These are phyloP conservation scores for Suillus ampliporus DNA, from an alignment of 768 basidiomycete species.

Conservation along the genomic window DNA sequence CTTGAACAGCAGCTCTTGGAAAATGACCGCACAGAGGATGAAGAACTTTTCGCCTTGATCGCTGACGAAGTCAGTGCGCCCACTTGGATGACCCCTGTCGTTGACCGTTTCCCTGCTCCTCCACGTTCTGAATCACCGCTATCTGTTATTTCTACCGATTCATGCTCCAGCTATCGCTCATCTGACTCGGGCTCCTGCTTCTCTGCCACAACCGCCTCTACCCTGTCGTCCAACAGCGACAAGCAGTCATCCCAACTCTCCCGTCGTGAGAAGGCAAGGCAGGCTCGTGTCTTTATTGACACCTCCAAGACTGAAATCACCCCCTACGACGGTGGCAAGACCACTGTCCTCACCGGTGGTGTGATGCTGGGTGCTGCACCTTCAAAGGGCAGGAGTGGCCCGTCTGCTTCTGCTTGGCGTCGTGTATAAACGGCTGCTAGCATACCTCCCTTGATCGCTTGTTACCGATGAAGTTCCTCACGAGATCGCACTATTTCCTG, in stretches of 20 bases:
- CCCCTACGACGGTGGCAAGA: constrained; percentile 88
- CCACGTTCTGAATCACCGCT: constrained; percentile 61
- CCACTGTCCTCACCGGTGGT: constrained; percentile 85
- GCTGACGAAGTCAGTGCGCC: constrained; percentile 72
- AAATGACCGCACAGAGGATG: constrained; percentile 73
- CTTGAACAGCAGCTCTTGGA: constrained; percentile 77
- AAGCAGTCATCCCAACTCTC: constrained; percentile 58
- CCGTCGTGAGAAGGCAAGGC: constrained; percentile 71
- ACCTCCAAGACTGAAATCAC: constrained; percentile 79
- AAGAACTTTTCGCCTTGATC: constrained; percentile 76
- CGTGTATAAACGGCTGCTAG: constrained; percentile 46
- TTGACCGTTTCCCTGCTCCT: constrained; percentile 61
- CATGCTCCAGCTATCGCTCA: constrained; percentile 62
- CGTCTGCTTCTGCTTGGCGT: constrained; percentile 52
- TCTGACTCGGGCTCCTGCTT: constrained; percentile 76
- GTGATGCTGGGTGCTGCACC: constrained; percentile 78
- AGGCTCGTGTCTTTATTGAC: constrained; percentile 76
- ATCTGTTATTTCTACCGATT: constrained; percentile 58
- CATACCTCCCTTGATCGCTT: background rate
- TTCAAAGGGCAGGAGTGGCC: constrained; percentile 34
- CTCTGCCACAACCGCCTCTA: constrained; percentile 65
- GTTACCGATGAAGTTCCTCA: background rate
- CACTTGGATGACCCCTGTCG: constrained; percentile 70
- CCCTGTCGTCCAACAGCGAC: constrained; percentile 51
- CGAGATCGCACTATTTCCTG: constrained; percentile 18